Evolutionary conservation across 805 yeast species (phyloP).

Genomic region (Pichia phayaonensis): DNA sequence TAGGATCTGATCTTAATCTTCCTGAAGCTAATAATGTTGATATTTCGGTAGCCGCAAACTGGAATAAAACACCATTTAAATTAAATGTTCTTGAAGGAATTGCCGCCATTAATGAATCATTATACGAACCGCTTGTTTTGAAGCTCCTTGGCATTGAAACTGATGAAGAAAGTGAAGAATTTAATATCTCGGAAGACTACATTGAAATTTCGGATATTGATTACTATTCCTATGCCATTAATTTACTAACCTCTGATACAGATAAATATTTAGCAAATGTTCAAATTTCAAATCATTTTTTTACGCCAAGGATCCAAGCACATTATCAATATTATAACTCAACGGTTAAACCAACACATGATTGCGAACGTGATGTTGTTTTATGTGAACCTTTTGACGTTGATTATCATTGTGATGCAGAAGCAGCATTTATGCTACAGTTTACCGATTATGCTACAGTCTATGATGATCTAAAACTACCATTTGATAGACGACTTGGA

Average conservation of each 20-base stretch:
- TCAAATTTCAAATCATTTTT: conserved; percentile 38
- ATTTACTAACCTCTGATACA: conserved; percentile 10
- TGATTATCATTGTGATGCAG: conserved; percentile 50
- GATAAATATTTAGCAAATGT: conserved; percentile 30
- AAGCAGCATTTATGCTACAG: conserved; percentile 74
- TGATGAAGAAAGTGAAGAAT: conserved; percentile 12
- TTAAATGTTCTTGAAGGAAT: conserved; percentile 36
- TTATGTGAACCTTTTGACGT: conserved; percentile 36
- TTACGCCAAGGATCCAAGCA: conserved; percentile 58
- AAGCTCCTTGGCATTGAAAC: conserved; percentile 22
- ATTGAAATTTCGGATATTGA: conserved; percentile 24
- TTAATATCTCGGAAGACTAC: conserved; percentile 10
- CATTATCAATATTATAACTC: conserved; percentile 48
- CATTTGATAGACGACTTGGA: conserved; percentile 66
- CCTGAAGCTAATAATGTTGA: conserved; percentile 14
- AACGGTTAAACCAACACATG: conserved; percentile 24
- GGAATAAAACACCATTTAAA: conserved; percentile 36
- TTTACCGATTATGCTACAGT: conserved; percentile 32
- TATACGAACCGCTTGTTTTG: conserved; percentile 30
- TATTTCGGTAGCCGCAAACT: conserved; percentile 30
- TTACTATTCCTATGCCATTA: conserved; percentile 18
- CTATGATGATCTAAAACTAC: conserved; percentile 19
- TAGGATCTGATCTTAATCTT: background rate
- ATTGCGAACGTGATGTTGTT: conserved; percentile 13
- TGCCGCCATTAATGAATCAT: conserved; percentile 28